These are phyloP conservation scores for Suillus weaverae DNA, from an alignment of 768 basidiomycete genomes.

Conservation along the genomic window DNA sequence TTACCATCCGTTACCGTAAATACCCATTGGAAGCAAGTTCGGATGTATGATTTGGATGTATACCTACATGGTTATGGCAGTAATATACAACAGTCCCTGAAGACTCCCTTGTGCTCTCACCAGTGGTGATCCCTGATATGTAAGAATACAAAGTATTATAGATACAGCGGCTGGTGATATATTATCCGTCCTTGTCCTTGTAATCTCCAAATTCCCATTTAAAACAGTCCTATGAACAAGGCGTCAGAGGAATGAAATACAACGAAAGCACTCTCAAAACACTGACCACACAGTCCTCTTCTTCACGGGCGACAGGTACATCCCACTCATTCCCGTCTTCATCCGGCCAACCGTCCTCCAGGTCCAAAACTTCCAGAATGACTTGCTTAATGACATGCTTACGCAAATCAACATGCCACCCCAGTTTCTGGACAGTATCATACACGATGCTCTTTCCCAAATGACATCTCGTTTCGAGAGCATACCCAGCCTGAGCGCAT, in stretches of 20 bases:
- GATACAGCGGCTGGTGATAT: background rate
- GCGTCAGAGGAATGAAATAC: background rate
- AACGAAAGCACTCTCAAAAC: background rate
- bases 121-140: background rate
- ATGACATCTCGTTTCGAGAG: slow-evolving; percentile 62
- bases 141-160: slow-evolving; percentile 9
- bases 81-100: background rate
- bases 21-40: background rate
- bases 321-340: slow-evolving; percentile 41
- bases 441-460: slow-evolving; percentile 63
- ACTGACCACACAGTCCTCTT: slow-evolving; percentile 63
- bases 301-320: slow-evolving; percentile 58
- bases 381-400: slow-evolving; percentile 57
- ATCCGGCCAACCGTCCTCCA: slow-evolving; percentile 43
- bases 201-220: slow-evolving; percentile 72
- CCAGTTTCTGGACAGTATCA: slow-evolving; percentile 62
- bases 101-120: background rate
- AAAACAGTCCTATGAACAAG: slow-evolving; percentile 61
- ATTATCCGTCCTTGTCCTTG: slow-evolving; percentile 24
- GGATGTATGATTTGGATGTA: background rate
- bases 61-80: background rate
- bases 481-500: slow-evolving; percentile 67
- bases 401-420: slow-evolving; percentile 59
- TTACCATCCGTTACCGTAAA: slow-evolving; percentile 14
- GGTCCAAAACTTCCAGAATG: slow-evolving; percentile 53